A percentile compares a stretch with the other conserved stretches of the same genome.
Conservation (phyloP, 106 monocot species). For the Platanthera guangdongensis region DNA sequence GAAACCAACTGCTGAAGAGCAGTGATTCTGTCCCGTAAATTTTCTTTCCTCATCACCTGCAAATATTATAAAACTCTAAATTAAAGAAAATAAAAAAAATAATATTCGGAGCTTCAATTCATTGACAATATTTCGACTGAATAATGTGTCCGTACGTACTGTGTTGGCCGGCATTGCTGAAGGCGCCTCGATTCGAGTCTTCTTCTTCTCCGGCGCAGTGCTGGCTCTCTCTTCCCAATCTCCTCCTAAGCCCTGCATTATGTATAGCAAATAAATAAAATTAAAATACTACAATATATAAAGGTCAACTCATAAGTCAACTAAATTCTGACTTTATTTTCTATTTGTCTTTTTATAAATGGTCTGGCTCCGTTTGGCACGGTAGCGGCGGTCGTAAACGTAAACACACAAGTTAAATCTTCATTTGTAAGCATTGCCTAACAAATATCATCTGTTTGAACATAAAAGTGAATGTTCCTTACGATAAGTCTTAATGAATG, state of each 20-base stretch:
- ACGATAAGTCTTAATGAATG: too few relatives aligned
- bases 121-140: neutral
- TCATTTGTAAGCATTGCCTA: too few relatives aligned
- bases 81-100: neutral
- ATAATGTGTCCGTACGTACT: slow-evolving; percentile 4
- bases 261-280: neutral
- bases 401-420: too few relatives aligned
- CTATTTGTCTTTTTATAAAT: too few relatives aligned
- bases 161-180: neutral
- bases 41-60: slow-evolving; percentile 67
- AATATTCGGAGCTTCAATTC: neutral
- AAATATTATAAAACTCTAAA: neutral
- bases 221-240: neutral
- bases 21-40: slow-evolving; percentile 66
- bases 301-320: too few relatives aligned
- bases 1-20: slow-evolving; percentile 75
- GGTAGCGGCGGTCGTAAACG: too few relatives aligned
- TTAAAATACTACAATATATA: too few relatives aligned
- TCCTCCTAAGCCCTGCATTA: neutral
- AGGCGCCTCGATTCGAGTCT: slow-evolving; percentile 6
- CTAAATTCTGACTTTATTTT: too few relatives aligned
- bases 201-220: neutral
- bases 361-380: too few relatives aligned
- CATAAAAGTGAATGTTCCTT: too few relatives aligned
- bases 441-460: too few relatives aligned